Evolutionary conservation across 202 grass and related monocot genomes (phyloP).

Genomic region (Digitaria exilis): DNA sequence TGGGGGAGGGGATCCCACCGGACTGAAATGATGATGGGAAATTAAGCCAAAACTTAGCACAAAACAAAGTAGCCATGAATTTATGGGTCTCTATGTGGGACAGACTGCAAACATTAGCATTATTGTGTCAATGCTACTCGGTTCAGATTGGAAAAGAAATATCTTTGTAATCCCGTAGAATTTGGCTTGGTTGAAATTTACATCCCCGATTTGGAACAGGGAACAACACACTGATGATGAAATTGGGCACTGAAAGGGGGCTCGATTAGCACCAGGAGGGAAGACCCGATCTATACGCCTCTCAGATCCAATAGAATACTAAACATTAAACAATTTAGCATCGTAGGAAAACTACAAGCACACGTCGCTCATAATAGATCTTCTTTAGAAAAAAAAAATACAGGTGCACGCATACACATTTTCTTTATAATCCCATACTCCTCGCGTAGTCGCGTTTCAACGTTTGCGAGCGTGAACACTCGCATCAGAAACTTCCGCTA

Average conservation of each 20-base stretch:
- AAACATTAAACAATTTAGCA: too few species aligned
- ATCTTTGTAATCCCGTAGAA: background rate
- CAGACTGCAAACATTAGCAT: too few species aligned
- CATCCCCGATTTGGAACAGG: too few species aligned
- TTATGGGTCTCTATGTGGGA: too few species aligned
- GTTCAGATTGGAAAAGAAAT: background rate
- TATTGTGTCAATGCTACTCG: too few species aligned
- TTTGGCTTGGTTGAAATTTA: background rate
- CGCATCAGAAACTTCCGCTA: background rate
- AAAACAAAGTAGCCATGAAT: too few species aligned
- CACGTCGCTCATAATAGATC: background rate
- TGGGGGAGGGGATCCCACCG: background rate
- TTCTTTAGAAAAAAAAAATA: background rate
- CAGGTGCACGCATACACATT: background rate
- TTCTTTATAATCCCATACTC: background rate
- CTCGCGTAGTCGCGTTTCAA: background rate
- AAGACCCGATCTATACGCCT: background rate
- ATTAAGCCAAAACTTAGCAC: too few species aligned
- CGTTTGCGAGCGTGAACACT: background rate
- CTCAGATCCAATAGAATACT: too few species aligned
- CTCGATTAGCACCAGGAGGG: background rate
- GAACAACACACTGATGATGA: too few species aligned
- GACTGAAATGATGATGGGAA: too few species aligned
- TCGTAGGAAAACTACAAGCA: too few species aligned
- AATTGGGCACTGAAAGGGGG: background rate